Percentiles rank a stretch among this genome's conserved stretches.
These are phyloP conservation scores for Rhodotorula kratochvilovae DNA, from an alignment of 768 basidiomycete genomes.

Conservation along the genomic window DNA sequence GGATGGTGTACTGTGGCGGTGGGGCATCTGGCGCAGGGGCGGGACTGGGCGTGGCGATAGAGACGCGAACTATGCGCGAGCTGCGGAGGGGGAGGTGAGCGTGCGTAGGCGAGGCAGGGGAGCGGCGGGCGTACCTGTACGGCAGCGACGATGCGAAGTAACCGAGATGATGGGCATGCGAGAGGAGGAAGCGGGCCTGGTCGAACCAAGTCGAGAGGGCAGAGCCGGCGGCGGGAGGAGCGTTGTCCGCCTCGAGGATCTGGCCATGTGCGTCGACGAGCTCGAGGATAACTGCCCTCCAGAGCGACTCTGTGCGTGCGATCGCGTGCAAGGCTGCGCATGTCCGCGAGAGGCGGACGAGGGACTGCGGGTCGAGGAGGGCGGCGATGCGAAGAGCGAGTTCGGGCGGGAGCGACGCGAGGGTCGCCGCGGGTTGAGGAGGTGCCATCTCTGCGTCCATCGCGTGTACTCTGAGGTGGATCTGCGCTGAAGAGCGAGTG, in stretches of 20 bases:
- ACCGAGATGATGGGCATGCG: slow-evolving; percentile 6
- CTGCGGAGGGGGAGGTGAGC: not conserved
- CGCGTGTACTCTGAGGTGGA: not conserved
- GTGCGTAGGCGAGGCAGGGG: not conserved
- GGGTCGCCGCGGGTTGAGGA: not conserved
- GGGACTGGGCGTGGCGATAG: not conserved
- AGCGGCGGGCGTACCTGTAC: slow-evolving; percentile 21
- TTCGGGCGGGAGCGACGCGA: slow-evolving; percentile 22
- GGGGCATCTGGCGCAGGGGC: not conserved
- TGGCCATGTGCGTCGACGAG: not conserved
- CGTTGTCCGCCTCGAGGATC: not conserved
- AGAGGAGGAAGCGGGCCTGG: slow-evolving; percentile 10
- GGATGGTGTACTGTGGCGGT: slow-evolving; percentile 4
- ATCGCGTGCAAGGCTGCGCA: not conserved
- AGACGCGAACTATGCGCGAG: slow-evolving; percentile 25
- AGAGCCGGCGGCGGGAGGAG: not conserved
- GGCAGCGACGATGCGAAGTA: slow-evolving; percentile 20
- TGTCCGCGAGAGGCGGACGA: slow-evolving; percentile 8
- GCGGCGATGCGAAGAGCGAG: slow-evolving; percentile 14
- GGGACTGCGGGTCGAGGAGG: slow-evolving; percentile 17
- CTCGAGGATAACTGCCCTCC: slow-evolving; percentile 2
- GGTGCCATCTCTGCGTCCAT: not conserved
- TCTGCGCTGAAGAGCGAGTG: not conserved
- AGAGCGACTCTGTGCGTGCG: slow-evolving; percentile 7
- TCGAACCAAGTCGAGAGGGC: not conserved